Percentiles rank a stretch among this genome's conserved stretches.
Evolutionary conservation across 495 filamentous ascomycete species (phyloP).

Genomic region (Neurospora sp.): DNA sequence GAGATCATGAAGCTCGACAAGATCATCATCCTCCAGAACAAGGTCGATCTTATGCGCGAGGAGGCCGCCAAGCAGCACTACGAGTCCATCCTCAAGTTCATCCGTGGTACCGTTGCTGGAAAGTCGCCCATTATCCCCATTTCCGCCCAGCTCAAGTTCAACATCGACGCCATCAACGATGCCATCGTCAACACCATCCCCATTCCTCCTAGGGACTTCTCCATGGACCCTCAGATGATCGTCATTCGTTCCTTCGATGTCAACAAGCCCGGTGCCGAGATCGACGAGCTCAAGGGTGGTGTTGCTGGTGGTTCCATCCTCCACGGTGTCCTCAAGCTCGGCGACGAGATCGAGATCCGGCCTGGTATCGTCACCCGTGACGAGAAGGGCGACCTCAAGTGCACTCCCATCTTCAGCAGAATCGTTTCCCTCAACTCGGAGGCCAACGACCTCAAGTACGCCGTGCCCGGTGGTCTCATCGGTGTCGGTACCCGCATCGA

Average conservation of each 20-base stretch:
- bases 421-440: slow-evolving; percentile 94
- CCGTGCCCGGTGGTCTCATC: slow-evolving; percentile 92
- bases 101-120: slow-evolving; percentile 91
- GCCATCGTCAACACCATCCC: slow-evolving; percentile 87
- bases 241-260: slow-evolving; percentile 98
- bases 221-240: slow-evolving; percentile 89
- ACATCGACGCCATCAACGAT: slow-evolving; percentile 97
- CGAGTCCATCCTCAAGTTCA: slow-evolving; percentile 94
- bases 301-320: slow-evolving; percentile 95
- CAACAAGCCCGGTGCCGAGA: slow-evolving; percentile 99
- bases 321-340: slow-evolving; percentile 88
- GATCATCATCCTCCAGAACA: slow-evolving; percentile 98
- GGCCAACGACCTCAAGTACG: slow-evolving; percentile 95
- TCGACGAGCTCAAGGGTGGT: slow-evolving; percentile 96
- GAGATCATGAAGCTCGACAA: slow-evolving; percentile 99
- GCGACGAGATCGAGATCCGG: slow-evolving; percentile 96
- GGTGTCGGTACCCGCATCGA: slow-evolving; percentile 96
- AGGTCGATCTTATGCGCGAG: slow-evolving; percentile 95
- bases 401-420: slow-evolving; percentile 90
- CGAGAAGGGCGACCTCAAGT: slow-evolving; percentile 86
- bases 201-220: slow-evolving; percentile 81
- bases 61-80: slow-evolving; percentile 86
- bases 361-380: slow-evolving; percentile 93
- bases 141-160: slow-evolving; percentile 97
- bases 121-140: slow-evolving; percentile 96